Base-by-base conservation (phyloP, 495 filamentous ascomycete genomes). In the Antarctomyces pellizariae region DNA sequence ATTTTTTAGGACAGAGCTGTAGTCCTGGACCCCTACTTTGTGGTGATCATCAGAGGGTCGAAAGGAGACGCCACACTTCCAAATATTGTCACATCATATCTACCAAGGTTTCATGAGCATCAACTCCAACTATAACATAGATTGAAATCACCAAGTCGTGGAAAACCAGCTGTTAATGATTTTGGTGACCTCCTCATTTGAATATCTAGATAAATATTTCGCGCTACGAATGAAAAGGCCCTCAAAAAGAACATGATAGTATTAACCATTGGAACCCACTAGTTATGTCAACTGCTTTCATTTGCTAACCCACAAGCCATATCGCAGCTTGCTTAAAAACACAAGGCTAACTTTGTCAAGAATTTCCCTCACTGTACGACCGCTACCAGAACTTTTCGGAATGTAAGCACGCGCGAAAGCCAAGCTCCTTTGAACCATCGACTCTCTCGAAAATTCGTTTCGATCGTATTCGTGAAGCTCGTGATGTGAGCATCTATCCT, bases 301-400 rank as follows among this genome's bases (percentile, higher is more conserved):
- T 14, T 9, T 28, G 26, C 12, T 18, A 16, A 20, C 12, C 16
- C 26, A 7, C 13, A 7, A 28, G 18, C 13, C 13, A 28, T 22
- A 7, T 8, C 6, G 7, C 5, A 28, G 24, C 24, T 26, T n/a
- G n/a, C n/a, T n/a, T n/a, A n/a, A n/a, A 26, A 8, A 26, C 7
- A 8, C 24, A 26, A 13, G 24, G 7, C 7, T 13, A 26, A 7
- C 24, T 26, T 13, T 11, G 18, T 32, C 28, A 41, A 36, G 37
- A 41, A 32, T 35, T 32, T 33, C 36, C 41, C 41, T 30, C 37
- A 36, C 36, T 35, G 37, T 33, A 40, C 41, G 27, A 44, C 30
- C 41, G 34, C 36, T 38, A 41, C 36, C 41, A 41, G 35, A 44
- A 44, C 37, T 41, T 44, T 44, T 44, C 36, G 35, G 36, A 44